Percentiles rank a stretch among this genome's conserved stretches.
phyloP scores from a whole-genome alignment of 2,329 filamentous ascomycete species.

The Aureobasidium pullulans region DNA sequence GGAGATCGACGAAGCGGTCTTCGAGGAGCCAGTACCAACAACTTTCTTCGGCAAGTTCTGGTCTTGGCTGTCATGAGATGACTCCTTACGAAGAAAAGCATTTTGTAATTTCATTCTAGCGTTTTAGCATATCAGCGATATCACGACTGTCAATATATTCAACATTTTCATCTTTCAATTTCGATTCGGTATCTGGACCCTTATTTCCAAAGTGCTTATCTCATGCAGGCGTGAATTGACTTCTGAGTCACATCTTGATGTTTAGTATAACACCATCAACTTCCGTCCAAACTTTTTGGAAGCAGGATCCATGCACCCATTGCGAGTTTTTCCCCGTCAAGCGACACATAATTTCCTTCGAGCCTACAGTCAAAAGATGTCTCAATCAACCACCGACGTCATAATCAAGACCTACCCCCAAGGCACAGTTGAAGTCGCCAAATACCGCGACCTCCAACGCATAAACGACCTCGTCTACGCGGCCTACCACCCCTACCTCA shows the following conservation, averaged over 20 bases:
- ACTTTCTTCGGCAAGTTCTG: slow-evolving; percentile 8
- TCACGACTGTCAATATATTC: not conserved
- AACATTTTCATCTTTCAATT: not conserved
- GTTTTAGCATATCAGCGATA: not conserved
- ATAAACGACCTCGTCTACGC: not conserved
- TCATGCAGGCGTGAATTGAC: not conserved
- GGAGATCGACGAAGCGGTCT: slow-evolving; percentile 28
- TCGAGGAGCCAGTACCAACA: not conserved
- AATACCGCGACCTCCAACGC: not conserved
- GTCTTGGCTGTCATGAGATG: not conserved
- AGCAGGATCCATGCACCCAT: too few relatives aligned
- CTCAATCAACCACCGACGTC: not conserved
- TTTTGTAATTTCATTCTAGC: not conserved
- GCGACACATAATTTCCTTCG: too few relatives aligned
- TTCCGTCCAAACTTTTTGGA: too few relatives aligned
- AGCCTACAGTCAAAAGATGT: too few relatives aligned
- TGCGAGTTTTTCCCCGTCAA: too few relatives aligned
- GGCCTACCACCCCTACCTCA: not conserved
- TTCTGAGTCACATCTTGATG: not conserved
- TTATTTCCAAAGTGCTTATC: not conserved
- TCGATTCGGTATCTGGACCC: not conserved
- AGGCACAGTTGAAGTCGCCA: not conserved
- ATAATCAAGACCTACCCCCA: too few relatives aligned
- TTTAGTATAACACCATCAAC: not conserved
- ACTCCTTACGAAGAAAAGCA: not conserved